A percentile compares a stretch with the other conserved stretches of the same genome.
These are phyloP conservation scores for Pezicula carpinea DNA, from an alignment of 2,329 filamentous ascomycete species.

Conservation along the genomic window DNA sequence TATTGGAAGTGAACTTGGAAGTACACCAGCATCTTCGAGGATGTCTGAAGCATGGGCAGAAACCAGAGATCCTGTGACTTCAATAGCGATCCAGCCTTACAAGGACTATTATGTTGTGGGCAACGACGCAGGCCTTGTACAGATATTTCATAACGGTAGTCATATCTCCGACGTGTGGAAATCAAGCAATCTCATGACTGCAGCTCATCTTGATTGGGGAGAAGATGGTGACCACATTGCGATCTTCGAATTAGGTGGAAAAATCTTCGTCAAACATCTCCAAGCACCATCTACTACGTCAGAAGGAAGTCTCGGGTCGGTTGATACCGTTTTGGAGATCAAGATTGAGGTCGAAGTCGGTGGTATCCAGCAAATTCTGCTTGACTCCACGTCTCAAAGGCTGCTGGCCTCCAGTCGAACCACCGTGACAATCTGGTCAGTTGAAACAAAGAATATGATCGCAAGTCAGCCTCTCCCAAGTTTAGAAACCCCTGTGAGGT, in stretches of 20 bases:
- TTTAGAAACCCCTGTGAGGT: not conserved
- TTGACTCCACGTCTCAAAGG: not conserved
- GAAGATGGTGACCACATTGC: slow-evolving; percentile 3
- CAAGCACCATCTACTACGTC: no score
- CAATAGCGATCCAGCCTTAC: slow-evolving; percentile 1
- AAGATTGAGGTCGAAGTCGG: not conserved
- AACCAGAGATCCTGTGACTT: slow-evolving; percentile 4
- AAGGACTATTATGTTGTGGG: not conserved
- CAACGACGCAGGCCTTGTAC: not conserved
- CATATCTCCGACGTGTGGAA: not conserved
- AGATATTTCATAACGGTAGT: not conserved
- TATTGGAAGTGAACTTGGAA: slow-evolving; percentile 1
- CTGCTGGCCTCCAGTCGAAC: not conserved
- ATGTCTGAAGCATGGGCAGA: slow-evolving; percentile 3
- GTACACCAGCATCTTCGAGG: not conserved
- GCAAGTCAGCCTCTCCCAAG: not conserved
- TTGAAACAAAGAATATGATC: not conserved
- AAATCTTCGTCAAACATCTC: not conserved
- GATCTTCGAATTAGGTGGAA: not conserved
- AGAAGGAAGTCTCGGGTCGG: not conserved
- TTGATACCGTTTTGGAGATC: not conserved
- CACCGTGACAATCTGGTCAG: not conserved
- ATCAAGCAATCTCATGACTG: not conserved
- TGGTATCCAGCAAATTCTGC: slow-evolving; percentile 1
- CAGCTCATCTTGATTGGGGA: slow-evolving; percentile 5